Evolutionary conservation across 2,329 filamentous ascomycete genomes (phyloP), one percentile per base, ranked within the genome.

Genomic region (Pyricularia sp.): DNA sequence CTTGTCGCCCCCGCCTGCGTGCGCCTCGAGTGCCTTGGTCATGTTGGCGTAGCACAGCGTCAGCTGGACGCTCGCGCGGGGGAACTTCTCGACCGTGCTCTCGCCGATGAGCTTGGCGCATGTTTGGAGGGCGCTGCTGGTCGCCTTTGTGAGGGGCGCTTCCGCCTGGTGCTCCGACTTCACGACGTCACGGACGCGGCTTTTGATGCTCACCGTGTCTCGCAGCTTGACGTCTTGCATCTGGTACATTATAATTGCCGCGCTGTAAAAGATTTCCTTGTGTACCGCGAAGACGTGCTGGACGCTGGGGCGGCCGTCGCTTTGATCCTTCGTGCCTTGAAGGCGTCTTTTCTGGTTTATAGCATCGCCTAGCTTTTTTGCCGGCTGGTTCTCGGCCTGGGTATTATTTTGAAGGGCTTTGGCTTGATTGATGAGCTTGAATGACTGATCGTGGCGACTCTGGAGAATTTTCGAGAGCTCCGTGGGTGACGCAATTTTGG

Each of bases 1-100:
- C 28, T 65, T 65, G 71, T 17, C 0, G 73, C 73, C 5, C 17
- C 55, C 0, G 28, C n/a, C 58, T 20, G 20, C 65, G n/a, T 36
- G n/a, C 20, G 55, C 30, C 66, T 63, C 26, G n/a, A 68, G 66
- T 4, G 66, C 66, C 30, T 63, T 68, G 66, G 66, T 59, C 20
- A 68, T 68, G 28, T 36, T 30, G 55, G 50, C 66, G n/a, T 63
- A 31, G 28, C 42, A 31, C 20, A 68, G 55, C 28, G 55, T 42
- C 20, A 61, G 30, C 30, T 36, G 30, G 66, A 68, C 58, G 58
- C 30, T 23, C 14, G 33, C 23, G 50, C 30, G 59, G 14, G 66
- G 66, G n/a, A 68, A 31, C 28, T 25, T 10, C 7, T 61, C 66
- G 4, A 58, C 55, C 20, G 17, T 20, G 28, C 66, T 63, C n/a